Percentiles rank a stretch among this genome's conserved stretches.
These are phyloP conservation scores for Hygrophoropsis aurantiaca DNA, from an alignment of 768 basidiomycete genomes.

Conservation along the genomic window DNA sequence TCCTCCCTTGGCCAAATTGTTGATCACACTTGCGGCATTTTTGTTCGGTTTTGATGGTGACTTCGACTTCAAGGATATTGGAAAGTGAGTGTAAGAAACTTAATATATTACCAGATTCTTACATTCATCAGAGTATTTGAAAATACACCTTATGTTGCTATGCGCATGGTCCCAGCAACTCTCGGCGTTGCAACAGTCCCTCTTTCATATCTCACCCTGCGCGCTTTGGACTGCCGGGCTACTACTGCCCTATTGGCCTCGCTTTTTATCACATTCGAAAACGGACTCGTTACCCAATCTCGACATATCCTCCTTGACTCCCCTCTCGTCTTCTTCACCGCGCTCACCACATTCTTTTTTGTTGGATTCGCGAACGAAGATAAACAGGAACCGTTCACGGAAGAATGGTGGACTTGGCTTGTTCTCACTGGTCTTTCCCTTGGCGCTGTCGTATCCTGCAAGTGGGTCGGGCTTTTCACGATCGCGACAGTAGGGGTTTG, in stretches of 20 bases:
- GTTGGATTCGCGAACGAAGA: constrained; percentile 91
- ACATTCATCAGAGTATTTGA: constrained; percentile 64
- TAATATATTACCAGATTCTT: neutral
- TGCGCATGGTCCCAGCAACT: constrained; percentile 92
- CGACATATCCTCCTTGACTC: constrained; percentile 97
- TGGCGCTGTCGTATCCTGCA: constrained; percentile 91
- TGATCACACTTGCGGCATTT: constrained; percentile 90
- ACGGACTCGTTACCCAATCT: constrained; percentile 93
- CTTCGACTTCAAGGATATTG: constrained; percentile 98
- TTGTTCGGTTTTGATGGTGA: constrained; percentile 86
- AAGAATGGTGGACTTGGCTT: constrained; percentile 93
- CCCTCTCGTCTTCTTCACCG: constrained; percentile 97
- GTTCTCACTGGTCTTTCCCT: constrained; percentile 83
- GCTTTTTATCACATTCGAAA: constrained; percentile 94
- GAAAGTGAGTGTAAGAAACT: constrained; percentile 61
- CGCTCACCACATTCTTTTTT: constrained; percentile 85
- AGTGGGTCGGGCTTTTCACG: constrained; percentile 98
- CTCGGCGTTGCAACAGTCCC: constrained; percentile 91
- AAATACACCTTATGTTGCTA: constrained; percentile 90
- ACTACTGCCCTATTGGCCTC: constrained; percentile 90
- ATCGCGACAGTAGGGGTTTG: constrained; percentile 90
- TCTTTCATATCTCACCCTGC: constrained; percentile 89
- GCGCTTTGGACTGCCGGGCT: constrained; percentile 87
- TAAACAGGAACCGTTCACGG: constrained; percentile 78
- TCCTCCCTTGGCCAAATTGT: constrained; percentile 92